phyloP scores from a whole-genome alignment of 257 asterid species.

The Coffea canephora region DNA sequence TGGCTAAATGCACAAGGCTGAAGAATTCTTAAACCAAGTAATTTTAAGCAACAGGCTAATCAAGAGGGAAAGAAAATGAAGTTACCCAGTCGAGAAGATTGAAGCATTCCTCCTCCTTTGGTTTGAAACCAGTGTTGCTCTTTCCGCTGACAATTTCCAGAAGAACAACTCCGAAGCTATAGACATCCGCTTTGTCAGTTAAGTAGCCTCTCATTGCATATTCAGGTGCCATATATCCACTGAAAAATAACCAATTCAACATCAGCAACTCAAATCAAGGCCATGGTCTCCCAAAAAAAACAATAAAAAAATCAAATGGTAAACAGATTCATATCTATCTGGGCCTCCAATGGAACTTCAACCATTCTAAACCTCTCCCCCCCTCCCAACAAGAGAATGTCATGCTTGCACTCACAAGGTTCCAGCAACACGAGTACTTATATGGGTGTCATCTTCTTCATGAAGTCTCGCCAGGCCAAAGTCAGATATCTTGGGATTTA shows the following conservation, averaged over 20 bases:
- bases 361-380: neutral
- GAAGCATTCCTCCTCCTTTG: slow-evolving; percentile 13
- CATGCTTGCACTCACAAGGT: slow-evolving; percentile 28
- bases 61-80: neutral
- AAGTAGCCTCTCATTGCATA: slow-evolving; percentile 43
- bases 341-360: neutral
- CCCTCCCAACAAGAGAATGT: neutral
- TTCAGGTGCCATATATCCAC: slow-evolving; percentile 49
- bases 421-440: slow-evolving; percentile 41
- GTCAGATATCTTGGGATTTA: slow-evolving; percentile 43
- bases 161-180: slow-evolving; percentile 42
- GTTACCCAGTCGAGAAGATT: slow-evolving; percentile 35
- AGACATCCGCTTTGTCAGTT: slow-evolving; percentile 40
- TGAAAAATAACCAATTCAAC: neutral
- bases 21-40: neutral
- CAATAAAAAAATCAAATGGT: neutral
- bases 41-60: neutral
- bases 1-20: neutral
- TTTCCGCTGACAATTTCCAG: slow-evolving; percentile 38
- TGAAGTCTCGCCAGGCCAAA: slow-evolving; percentile 40
- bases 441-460: slow-evolving; percentile 33
- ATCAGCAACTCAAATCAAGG: neutral
- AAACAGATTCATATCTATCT: neutral
- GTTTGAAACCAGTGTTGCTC: slow-evolving; percentile 23
- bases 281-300: neutral